These are phyloP conservation scores for Dryadomyces quercivorus DNA, from an alignment of 2,329 filamentous ascomycete species.

Conservation along the genomic window DNA sequence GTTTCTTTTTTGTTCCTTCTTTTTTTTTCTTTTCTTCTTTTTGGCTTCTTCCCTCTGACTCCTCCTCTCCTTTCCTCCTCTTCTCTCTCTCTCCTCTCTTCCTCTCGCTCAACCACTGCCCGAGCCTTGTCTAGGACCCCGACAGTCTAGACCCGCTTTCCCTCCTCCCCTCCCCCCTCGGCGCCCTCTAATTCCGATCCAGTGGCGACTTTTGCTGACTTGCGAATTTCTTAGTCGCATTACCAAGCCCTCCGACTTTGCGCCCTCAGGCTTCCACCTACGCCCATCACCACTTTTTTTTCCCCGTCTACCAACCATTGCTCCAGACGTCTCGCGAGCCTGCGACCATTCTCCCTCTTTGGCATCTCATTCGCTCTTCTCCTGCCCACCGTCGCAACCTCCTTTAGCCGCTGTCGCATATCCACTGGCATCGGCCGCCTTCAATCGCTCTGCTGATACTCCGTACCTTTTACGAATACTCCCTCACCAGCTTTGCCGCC, in stretches of 20 bases:
- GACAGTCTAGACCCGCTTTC: background rate
- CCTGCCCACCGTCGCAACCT: background rate
- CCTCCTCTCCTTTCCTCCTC: background rate
- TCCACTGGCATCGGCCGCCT: too few relatives aligned
- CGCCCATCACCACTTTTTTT: background rate
- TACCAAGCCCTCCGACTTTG: background rate
- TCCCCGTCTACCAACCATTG: too few relatives aligned
- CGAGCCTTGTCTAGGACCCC: background rate
- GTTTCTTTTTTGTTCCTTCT: background rate
- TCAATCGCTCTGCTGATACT: background rate
- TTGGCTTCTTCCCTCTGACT: background rate
- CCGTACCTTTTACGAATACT: background rate
- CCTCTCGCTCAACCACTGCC: background rate
- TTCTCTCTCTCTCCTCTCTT: background rate
- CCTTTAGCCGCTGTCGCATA: background rate
- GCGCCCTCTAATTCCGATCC: slow-evolving; percentile 1
- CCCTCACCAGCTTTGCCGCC: background rate
- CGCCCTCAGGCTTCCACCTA: too few relatives aligned
- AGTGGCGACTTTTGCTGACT: slow-evolving; percentile 4
- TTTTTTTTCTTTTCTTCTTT: background rate
- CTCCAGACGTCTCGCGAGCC: too few relatives aligned
- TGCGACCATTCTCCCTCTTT: background rate
- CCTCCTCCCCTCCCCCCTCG: background rate
- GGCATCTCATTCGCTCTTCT: background rate
- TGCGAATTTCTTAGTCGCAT: background rate